Percentiles rank a stretch among this genome's conserved stretches.
Evolutionary conservation across 106 monocot genomes (phyloP).

Genomic region (Dioscorea zingiberensis): DNA sequence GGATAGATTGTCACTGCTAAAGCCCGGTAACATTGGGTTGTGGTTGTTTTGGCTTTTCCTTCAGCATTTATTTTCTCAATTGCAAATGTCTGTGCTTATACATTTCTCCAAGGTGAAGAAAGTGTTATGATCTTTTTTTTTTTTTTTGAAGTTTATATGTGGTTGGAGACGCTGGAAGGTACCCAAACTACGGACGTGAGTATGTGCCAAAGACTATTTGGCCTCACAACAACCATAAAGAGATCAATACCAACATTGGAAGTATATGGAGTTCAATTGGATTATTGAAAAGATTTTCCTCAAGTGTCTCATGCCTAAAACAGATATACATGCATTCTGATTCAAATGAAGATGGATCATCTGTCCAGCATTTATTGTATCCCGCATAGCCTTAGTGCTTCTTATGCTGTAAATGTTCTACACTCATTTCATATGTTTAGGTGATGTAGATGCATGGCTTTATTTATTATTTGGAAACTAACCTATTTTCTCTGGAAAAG

Average conservation of each 20-base stretch:
- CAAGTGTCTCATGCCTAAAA: slow-evolving; percentile 51
- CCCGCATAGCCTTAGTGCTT: slow-evolving; percentile 14
- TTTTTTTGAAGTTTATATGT: slow-evolving; percentile 35
- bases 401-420: not conserved
- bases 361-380: slow-evolving; percentile 65
- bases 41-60: no score
- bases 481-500: not conserved
- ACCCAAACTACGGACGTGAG: slow-evolving; percentile 12
- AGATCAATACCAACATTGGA: slow-evolving; percentile 9
- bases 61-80: no score
- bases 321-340: slow-evolving; percentile 22
- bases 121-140: no score
- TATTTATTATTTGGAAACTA: no score
- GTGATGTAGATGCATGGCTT: no score
- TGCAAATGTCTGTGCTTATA: no score
- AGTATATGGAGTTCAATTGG: slow-evolving; percentile 28
- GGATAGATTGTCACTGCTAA: no score
- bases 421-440: no score
- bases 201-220: slow-evolving; percentile 29
- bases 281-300: slow-evolving; percentile 14
- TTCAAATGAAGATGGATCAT: slow-evolving; percentile 11
- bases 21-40: no score
- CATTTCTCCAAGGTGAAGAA: no score
- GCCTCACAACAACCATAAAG: slow-evolving; percentile 19
- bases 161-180: slow-evolving; percentile 19